These are phyloP conservation scores for Capronia americana DNA, from an alignment of 2,329 filamentous ascomycete species.

Conservation along the genomic window DNA sequence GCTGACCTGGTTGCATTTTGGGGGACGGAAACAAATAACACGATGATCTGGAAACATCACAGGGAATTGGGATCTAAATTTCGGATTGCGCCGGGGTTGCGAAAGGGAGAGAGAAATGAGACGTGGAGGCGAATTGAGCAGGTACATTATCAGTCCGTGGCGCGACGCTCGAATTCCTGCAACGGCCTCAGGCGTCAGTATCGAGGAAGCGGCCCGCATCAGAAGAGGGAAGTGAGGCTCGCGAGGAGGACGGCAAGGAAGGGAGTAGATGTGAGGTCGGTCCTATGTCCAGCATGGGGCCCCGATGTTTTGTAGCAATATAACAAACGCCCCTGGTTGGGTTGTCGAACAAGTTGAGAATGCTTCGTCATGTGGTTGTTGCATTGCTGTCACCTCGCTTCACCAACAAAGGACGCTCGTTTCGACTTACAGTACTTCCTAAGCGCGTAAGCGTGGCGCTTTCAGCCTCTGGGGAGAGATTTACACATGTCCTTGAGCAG, in stretches of 20 bases:
- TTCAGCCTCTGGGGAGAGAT: no score
- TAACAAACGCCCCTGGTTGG: not conserved
- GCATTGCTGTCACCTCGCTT: no score
- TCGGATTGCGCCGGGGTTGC: not conserved
- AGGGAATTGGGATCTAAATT: not conserved
- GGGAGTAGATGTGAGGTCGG: not conserved
- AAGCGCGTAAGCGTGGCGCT: no score
- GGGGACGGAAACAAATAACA: not conserved
- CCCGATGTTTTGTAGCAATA: conserved; percentile 1
- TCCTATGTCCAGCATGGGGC: not conserved
- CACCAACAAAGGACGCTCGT: no score
- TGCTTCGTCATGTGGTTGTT: no score
- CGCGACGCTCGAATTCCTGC: not conserved
- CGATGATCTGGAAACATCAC: not conserved
- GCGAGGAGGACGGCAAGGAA: not conserved
- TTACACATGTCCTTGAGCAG: no score
- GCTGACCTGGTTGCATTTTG: not conserved
- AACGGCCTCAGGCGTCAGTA: not conserved
- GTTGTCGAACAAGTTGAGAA: not conserved
- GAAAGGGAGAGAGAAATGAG: not conserved
- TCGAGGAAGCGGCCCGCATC: not conserved
- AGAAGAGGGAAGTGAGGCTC: not conserved
- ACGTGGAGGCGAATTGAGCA: not conserved
- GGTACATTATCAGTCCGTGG: not conserved
- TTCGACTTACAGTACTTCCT: no score